phyloP scores from a whole-genome alignment of 768 basidiomycete genomes.

The Podaxis pistillaris region DNA sequence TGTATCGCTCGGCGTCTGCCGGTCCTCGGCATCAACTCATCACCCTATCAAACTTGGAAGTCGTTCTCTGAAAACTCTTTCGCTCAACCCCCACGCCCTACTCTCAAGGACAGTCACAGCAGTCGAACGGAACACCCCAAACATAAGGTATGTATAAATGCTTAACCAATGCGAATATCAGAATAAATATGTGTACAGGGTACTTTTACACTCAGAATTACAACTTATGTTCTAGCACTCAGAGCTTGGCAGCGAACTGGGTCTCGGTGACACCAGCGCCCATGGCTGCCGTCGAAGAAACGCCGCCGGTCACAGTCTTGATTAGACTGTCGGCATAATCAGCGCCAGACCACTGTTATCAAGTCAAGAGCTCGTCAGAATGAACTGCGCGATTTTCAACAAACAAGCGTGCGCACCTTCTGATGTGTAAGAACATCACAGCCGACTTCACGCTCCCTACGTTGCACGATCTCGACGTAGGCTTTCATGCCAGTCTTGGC shows the following conservation, averaged over 20 bases:
- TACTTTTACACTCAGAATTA: conserved; percentile 23
- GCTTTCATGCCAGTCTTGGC: conserved; percentile 98
- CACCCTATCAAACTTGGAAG: background rate
- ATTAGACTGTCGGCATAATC: conserved; percentile 90
- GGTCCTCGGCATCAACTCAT: background rate
- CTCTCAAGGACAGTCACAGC: background rate
- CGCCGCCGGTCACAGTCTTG: conserved; percentile 96
- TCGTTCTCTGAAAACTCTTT: background rate
- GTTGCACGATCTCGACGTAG: conserved; percentile 92
- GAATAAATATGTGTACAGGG: conserved; percentile 16
- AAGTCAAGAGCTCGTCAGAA: conserved; percentile 18
- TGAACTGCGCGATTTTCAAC: background rate
- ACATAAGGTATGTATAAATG: conserved; percentile 4
- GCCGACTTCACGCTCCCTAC: conserved; percentile 88
- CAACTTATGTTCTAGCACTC: conserved; percentile 16
- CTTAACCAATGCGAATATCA: conserved; percentile 9
- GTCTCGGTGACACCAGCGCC: conserved; percentile 92
- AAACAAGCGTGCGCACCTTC: conserved; percentile 53
- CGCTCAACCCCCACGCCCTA: background rate
- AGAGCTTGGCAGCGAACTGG: conserved; percentile 61
- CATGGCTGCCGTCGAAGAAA: conserved; percentile 99
- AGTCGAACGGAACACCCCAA: background rate
- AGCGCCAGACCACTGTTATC: conserved; percentile 84
- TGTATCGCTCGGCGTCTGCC: conserved; percentile 7
- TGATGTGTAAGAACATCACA: conserved; percentile 98